These are phyloP conservation scores for Cladosporium sp. DNA, from an alignment of 2,329 filamentous ascomycete genomes.

Conservation along the genomic window DNA sequence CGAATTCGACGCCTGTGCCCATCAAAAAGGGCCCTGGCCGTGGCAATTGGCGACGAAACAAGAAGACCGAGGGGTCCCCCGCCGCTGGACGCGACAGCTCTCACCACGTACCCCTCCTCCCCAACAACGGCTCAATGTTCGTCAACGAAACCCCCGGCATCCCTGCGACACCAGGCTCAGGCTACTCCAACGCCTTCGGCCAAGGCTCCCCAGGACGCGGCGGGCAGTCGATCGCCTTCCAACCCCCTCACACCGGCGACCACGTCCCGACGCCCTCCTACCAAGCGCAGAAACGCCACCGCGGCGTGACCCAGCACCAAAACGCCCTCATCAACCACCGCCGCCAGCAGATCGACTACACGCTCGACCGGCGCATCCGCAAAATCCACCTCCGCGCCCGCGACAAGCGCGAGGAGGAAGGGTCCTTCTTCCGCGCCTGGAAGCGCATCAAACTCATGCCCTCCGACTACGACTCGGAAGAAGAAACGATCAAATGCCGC, in stretches of 20 bases:
- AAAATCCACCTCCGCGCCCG: constrained; percentile 61
- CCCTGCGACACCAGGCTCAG: constrained; percentile 7
- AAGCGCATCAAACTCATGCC: constrained; percentile 54
- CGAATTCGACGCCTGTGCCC: constrained; percentile 23
- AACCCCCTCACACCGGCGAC: constrained; percentile 21
- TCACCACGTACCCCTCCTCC: constrained; percentile 32
- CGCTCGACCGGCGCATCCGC: constrained; percentile 72
- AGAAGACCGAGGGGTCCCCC: constrained; percentile 18
- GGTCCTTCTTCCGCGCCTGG: constrained; percentile 63
- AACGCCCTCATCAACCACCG: constrained; percentile 75
- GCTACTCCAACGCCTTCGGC: constrained; percentile 5
- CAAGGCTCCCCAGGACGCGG: constrained; percentile 13
- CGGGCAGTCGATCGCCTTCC: constrained; percentile 22
- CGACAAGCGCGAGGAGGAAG: constrained; percentile 59
- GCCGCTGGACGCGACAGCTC: constrained; percentile 13
- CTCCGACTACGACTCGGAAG: constrained; percentile 46
- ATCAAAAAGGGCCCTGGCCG: constrained; percentile 43
- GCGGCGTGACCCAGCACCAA: constrained; percentile 77
- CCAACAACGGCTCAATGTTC: constrained; percentile 28
- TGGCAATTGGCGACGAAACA: constrained; percentile 46
- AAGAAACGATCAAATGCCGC: constrained; percentile 29
- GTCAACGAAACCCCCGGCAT: constrained; percentile 17
- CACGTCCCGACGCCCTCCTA: constrained; percentile 32
- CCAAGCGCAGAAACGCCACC: constrained; percentile 51
- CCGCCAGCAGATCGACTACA: constrained; percentile 75